Conservation (phyloP, 2,329 filamentous ascomycete genomes). For the Aspergillus sp. region DNA sequence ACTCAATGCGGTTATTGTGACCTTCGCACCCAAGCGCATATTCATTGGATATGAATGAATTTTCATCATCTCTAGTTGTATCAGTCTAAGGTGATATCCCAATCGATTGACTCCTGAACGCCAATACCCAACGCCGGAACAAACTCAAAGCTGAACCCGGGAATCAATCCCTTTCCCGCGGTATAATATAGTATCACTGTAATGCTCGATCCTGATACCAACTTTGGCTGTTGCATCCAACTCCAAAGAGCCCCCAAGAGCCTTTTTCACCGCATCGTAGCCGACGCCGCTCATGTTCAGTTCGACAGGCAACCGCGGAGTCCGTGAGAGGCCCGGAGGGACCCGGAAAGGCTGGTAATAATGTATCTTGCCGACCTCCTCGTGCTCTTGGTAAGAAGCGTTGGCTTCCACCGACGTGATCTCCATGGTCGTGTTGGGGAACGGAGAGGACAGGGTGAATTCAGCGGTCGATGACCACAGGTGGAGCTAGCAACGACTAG, state of each 20-base stretch:
- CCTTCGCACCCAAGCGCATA: too few species aligned
- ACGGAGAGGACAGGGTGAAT: slow-evolving; percentile 78
- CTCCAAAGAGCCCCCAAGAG: slow-evolving; percentile 75
- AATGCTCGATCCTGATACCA: slow-evolving; percentile 70
- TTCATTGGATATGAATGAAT: too few species aligned
- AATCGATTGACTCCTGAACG: too few species aligned
- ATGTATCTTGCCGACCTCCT: slow-evolving; percentile 73
- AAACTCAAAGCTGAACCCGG: slow-evolving; percentile 45
- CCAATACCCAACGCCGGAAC: slow-evolving; percentile 1
- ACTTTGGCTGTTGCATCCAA: slow-evolving; percentile 77
- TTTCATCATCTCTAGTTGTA: too few species aligned
- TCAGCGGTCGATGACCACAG: slow-evolving; percentile 81
- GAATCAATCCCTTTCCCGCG: slow-evolving; percentile 69
- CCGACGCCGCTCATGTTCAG: slow-evolving; percentile 77
- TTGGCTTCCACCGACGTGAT: slow-evolving; percentile 80
- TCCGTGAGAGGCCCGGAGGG: slow-evolving; percentile 69
- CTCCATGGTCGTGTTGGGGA: slow-evolving; percentile 69
- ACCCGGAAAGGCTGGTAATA: slow-evolving; percentile 74
- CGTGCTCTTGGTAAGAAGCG: slow-evolving; percentile 78
- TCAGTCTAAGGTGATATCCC: too few species aligned
- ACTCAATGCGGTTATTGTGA: too few species aligned
- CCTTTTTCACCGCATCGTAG: slow-evolving; percentile 75
- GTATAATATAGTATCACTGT: slow-evolving; percentile 71
- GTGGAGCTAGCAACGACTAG: slow-evolving; percentile 57
- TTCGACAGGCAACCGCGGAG: slow-evolving; percentile 76